Conservation (phyloP, 805 yeast genomes). For the Ogataea chonburiensis region DNA sequence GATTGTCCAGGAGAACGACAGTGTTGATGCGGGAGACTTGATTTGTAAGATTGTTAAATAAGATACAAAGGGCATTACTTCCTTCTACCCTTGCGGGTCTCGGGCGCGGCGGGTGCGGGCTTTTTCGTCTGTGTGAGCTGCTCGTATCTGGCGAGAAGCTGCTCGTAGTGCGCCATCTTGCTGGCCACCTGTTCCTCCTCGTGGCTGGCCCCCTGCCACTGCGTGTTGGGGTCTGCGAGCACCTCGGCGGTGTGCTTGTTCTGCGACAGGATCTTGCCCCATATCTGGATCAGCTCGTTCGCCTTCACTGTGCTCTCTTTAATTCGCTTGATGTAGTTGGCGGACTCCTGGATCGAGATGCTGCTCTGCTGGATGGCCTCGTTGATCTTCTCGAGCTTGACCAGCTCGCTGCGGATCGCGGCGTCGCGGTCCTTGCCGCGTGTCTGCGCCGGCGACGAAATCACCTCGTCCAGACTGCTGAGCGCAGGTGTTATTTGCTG, state of each 20-base stretch:
- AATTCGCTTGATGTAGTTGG: conserved; percentile 18
- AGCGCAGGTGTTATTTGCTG: conserved; percentile 18
- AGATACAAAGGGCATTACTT: conserved; percentile 1
- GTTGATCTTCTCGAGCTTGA: conserved; percentile 18
- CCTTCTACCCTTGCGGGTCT: conserved; percentile 18
- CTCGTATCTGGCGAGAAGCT: conserved; percentile 27
- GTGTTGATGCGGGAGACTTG: conserved; percentile 92
- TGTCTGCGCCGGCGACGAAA: conserved; percentile 11
- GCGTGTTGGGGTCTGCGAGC: conserved; percentile 30
- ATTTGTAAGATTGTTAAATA: conserved; percentile 54
- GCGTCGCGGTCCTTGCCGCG: conserved; percentile 12
- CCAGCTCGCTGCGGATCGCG: conserved; percentile 19
- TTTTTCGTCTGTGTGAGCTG: conserved; percentile 9
- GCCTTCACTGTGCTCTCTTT: conserved; percentile 20
- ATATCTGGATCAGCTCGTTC: conserved; percentile 47
- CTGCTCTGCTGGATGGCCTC: conserved; percentile 19
- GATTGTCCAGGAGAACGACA: conserved; percentile 83
- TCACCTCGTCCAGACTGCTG: conserved; percentile 16
- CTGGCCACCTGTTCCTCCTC: conserved; percentile 18
- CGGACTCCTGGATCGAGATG: conserved; percentile 20
- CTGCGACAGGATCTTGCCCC: conserved; percentile 63
- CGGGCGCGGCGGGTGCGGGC: conserved; percentile 1
- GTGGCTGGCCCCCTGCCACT: conserved; percentile 22
- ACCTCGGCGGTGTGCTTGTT: conserved; percentile 53
- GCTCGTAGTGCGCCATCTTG: conserved; percentile 29